phyloP scores from a whole-genome alignment of 768 basidiomycete species.

The Boletus vermiculosoides region DNA sequence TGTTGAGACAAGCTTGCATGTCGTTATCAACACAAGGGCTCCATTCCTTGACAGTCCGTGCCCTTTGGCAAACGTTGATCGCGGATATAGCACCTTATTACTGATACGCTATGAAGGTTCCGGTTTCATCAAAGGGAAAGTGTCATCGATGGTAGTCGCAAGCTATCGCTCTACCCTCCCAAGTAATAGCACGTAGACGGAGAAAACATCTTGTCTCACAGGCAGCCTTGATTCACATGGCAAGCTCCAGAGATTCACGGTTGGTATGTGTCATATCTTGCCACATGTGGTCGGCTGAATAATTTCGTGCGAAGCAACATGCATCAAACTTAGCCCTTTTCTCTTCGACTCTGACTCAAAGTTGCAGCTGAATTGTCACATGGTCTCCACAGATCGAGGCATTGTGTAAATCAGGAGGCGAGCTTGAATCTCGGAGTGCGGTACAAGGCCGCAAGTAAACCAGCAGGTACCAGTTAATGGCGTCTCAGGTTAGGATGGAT shows the following conservation, averaged over 20 bases:
- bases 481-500: background rate
- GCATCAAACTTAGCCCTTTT: slow-evolving; percentile 27
- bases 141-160: background rate
- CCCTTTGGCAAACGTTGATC: background rate
- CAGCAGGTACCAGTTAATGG: background rate
- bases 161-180: background rate
- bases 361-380: background rate
- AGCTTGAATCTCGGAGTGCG: background rate
- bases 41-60: background rate
- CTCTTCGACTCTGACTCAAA: background rate
- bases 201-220: background rate
- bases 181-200: background rate
- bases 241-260: background rate
- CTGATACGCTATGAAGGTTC: background rate
- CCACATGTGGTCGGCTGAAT: slow-evolving; percentile 29
- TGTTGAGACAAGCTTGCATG: too few species aligned
- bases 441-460: background rate
- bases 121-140: background rate
- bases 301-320: slow-evolving; percentile 38
- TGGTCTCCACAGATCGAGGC: background rate
- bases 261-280: slow-evolving; percentile 33
- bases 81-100: background rate
- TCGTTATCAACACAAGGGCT: background rate
- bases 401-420: background rate
- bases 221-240: background rate